These are phyloP conservation scores for Sclerotinia trifoliorum DNA, from an alignment of 2,329 filamentous ascomycete genomes.

Conservation along the genomic window DNA sequence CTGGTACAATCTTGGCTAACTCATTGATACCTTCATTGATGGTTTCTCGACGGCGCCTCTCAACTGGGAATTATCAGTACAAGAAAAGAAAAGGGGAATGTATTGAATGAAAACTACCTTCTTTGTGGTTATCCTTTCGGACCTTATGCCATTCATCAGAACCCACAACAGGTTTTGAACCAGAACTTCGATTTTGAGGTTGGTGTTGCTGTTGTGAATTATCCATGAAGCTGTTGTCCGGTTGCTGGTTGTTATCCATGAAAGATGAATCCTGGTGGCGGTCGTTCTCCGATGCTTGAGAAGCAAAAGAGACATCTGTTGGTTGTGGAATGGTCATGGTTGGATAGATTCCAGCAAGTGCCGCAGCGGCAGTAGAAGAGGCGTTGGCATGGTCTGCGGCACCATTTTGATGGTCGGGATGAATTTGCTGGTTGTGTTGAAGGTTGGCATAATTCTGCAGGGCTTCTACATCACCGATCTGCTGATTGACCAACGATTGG, in stretches of 20 bases:
- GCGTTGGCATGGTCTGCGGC: constrained; percentile 46
- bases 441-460: constrained; percentile 44
- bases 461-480: constrained; percentile 37
- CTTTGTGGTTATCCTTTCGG: constrained; percentile 97
- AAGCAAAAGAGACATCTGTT: constrained; percentile 53
- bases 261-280: constrained; percentile 42
- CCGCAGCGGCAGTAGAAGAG: constrained; percentile 60
- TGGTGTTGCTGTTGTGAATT: constrained; percentile 41
- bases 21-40: constrained; percentile 99
- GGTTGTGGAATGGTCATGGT: constrained; percentile 57
- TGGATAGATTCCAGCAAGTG: constrained; percentile 44
- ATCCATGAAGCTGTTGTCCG: constrained; percentile 41
- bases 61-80: constrained; percentile 59
- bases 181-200: constrained; percentile 27
- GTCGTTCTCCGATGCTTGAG: constrained; percentile 45
- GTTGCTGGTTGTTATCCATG: constrained; percentile 41
- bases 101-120: constrained; percentile 60
- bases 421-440: constrained; percentile 46
- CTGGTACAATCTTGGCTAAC: constrained; percentile 93
- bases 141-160: constrained; percentile 98
- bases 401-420: constrained; percentile 52
- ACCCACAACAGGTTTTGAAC: constrained; percentile 81
- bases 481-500: constrained; percentile 29
- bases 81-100: constrained; percentile 23
- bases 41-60: constrained; percentile 92